Evolutionary conservation across 441 rosid species (phyloP), one percentile per base, ranked within the genome.

Genomic region (Geranium incanum): DNA sequence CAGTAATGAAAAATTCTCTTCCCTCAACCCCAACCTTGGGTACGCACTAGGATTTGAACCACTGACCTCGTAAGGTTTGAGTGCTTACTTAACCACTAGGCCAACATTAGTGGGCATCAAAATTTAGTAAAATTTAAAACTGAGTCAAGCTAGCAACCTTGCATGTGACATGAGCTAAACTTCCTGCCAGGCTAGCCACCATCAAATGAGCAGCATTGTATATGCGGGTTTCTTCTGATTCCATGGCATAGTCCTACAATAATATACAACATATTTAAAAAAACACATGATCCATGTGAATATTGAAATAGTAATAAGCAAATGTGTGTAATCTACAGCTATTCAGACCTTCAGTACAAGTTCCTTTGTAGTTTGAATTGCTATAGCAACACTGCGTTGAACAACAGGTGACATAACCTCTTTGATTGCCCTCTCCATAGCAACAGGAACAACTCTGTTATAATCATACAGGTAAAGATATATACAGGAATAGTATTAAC

Each of bases 151-250:
- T 77, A 33, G 67, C 21, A 78, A 93, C 98, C 99, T 95, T 95
- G 99, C 99, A 95, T 21, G 98, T 93, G 63, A 90, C 99, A 83
- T 96, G 99, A 74, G 99, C 99, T 48, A 96, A 80, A 86, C 99
- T 96, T 82, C 97, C 98, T 45, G 98, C 94, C 84, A 96, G 81
- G 81, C 97, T 93, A 33, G 98, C 98, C 78, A 91, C 99, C 99
- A 96, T 96, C 87, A 93, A 86, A 78, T 91, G 97, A 21, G 99
- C 98, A 3, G 98, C 98, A 80, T 87, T 88, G 81, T 89, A 88
- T 72, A 96, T 91, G 21, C 97, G 89, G 38, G 90, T 87, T 83
- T 96, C 98, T 68, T 96, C 99, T 7, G 92, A 85, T 79, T 96
- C 99, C 90, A 85, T 77, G 15, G 96, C 87, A 83, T 96, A 96